Evolutionary conservation across 2,329 filamentous ascomycete genomes (phyloP).

Genomic region (Nothopassalora personata): DNA sequence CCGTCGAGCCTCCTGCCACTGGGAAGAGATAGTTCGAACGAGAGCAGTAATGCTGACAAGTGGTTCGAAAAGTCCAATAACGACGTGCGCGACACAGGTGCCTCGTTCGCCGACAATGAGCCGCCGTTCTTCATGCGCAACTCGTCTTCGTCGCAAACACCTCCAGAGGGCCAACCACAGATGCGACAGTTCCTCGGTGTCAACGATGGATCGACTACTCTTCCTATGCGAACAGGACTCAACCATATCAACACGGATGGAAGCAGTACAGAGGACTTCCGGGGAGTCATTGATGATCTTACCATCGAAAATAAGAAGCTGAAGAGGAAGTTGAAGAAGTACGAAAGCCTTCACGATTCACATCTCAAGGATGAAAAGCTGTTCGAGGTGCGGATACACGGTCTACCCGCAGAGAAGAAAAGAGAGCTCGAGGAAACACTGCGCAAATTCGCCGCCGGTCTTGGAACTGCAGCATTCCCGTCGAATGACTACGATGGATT

Average conservation of each 20-base stretch:
- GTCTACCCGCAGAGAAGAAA: constrained; percentile 66
- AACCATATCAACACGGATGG: constrained; percentile 40
- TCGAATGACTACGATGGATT: constrained; percentile 32
- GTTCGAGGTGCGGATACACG: constrained; percentile 77
- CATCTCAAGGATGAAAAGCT: constrained; percentile 69
- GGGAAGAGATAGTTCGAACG: constrained; percentile 42
- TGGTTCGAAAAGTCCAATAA: constrained; percentile 52
- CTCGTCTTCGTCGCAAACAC: constrained; percentile 38
- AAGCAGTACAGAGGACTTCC: constrained; percentile 67
- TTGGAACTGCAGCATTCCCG: constrained; percentile 48
- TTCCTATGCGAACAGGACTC: constrained; percentile 33
- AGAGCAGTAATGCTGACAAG: constrained; percentile 48
- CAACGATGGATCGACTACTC: constrained; percentile 15
- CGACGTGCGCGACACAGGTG: constrained; percentile 36
- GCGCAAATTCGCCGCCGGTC: constrained; percentile 61
- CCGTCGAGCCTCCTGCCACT: constrained; percentile 38
- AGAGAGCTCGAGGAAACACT: constrained; percentile 69
- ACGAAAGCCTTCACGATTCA: constrained; percentile 61
- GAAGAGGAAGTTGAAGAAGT: constrained; percentile 66
- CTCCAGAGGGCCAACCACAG: constrained; percentile 31
- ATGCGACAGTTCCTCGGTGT: constrained; percentile 7
- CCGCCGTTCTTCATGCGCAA: constrained; percentile 39
- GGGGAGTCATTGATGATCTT: constrained; percentile 80
- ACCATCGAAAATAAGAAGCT: constrained; percentile 78
- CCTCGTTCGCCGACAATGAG: constrained; percentile 40